phyloP scores from a whole-genome alignment of 2,329 filamentous ascomycete species.

The Thelonectria discophora region DNA sequence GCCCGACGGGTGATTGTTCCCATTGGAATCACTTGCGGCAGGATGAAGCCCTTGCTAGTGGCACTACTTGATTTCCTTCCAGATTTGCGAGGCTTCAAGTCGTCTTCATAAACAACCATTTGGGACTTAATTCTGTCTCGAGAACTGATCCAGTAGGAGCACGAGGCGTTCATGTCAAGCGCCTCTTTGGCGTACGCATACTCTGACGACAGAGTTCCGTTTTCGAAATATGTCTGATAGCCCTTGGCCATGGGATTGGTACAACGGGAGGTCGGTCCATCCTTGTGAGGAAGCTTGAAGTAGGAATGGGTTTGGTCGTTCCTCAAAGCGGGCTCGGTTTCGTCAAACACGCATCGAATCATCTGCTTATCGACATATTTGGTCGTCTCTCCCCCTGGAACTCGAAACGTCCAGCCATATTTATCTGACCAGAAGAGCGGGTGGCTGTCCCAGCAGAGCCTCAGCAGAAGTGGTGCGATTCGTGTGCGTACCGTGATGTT shows the following conservation, averaged over 20 bases:
- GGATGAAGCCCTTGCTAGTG: slow-evolving; percentile 73
- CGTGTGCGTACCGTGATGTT: slow-evolving; percentile 86
- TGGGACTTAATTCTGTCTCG: slow-evolving; percentile 93
- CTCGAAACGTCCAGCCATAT: slow-evolving; percentile 91
- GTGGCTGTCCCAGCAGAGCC: slow-evolving; percentile 86
- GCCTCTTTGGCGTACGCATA: slow-evolving; percentile 93
- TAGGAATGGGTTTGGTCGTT: slow-evolving; percentile 75
- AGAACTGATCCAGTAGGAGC: slow-evolving; percentile 98
- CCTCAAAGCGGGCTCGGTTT: slow-evolving; percentile 70
- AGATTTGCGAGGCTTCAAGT: slow-evolving; percentile 50
- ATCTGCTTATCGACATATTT: slow-evolving; percentile 78
- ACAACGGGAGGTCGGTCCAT: slow-evolving; percentile 86
- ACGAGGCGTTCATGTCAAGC: slow-evolving; percentile 97
- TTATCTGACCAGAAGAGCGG: slow-evolving; percentile 93
- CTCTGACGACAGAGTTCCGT: slow-evolving; percentile 85
- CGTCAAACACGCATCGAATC: slow-evolving; percentile 80
- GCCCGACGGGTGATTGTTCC: slow-evolving; percentile 93
- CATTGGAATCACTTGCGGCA: slow-evolving; percentile 98
- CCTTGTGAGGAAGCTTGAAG: slow-evolving; percentile 96
- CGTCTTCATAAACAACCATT: slow-evolving; percentile 87
- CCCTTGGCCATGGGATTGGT: slow-evolving; percentile 89
- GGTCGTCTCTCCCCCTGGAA: slow-evolving; percentile 66
- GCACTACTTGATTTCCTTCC: slow-evolving; percentile 21
- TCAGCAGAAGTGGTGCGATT: slow-evolving; percentile 84
- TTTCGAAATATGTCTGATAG: slow-evolving; percentile 91